Percentiles rank a stretch among this genome's conserved stretches.
Evolutionary conservation across 768 basidiomycete genomes (phyloP).

Genomic region (Crassisporium funariophilum): DNA sequence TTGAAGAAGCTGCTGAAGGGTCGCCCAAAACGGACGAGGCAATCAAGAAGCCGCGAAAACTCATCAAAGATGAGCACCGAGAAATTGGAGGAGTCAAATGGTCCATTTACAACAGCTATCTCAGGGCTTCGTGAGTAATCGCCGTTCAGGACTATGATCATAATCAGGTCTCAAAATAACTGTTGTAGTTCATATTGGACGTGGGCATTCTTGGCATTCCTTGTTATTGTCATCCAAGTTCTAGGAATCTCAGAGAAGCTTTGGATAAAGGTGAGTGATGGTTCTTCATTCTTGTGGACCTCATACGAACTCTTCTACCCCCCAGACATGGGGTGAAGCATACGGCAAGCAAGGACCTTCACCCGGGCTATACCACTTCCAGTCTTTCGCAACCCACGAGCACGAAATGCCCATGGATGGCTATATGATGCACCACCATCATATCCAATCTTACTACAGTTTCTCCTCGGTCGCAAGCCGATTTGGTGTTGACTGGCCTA

Average conservation of each 20-base stretch:
- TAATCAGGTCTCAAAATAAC: not conserved
- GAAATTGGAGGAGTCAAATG: conserved; percentile 84
- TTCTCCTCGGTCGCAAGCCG: conserved; percentile 23
- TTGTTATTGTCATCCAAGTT: conserved; percentile 54
- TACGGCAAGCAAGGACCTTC: conserved; percentile 35
- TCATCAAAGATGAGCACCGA: conserved; percentile 81
- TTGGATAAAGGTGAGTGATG: conserved; percentile 68
- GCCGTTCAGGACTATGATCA: not conserved
- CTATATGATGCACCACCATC: conserved; percentile 28
- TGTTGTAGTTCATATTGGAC: conserved; percentile 62
- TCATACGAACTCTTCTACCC: not conserved
- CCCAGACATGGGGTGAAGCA: conserved; percentile 68
- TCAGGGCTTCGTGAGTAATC: conserved; percentile 67
- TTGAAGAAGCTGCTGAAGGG: conserved; percentile 26
- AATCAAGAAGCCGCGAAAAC: conserved; percentile 66
- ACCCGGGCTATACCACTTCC: conserved; percentile 34
- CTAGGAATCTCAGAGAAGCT: conserved; percentile 62
- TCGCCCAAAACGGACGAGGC: conserved; percentile 29
- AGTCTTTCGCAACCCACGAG: conserved; percentile 37
- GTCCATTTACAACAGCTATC: conserved; percentile 66
- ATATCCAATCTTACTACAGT: conserved; percentile 22
- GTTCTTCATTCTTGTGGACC: not conserved
- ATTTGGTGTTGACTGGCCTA: conserved; percentile 43
- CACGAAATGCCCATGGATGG: conserved; percentile 39
- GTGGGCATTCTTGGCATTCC: conserved; percentile 53